Base-by-base conservation (phyloP, 345 rosid species). In the Balakata baccata region DNA sequence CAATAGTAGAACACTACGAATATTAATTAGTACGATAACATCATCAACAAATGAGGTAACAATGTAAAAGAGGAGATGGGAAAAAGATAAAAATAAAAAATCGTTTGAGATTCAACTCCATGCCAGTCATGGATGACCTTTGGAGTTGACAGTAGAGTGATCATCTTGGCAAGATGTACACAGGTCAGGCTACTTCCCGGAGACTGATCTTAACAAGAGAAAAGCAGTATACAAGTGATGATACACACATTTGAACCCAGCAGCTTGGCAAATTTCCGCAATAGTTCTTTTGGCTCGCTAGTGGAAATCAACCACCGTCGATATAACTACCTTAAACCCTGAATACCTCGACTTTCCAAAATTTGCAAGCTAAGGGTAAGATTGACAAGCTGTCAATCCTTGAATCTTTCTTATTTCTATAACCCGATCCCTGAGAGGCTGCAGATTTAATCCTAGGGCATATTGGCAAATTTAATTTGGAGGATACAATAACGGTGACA, bases 271-370 rank as follows among this genome's bases (percentile, higher is more conserved):
- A n/a, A 37, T 66, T 58, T n/a, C 66, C 71, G 53, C 25, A 58
- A 71, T 45, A 11, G 17, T 68, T 61, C 47, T 78, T 73, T 73
- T 38, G 76, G 74, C 17, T 10, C 63, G 56, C 39, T 70, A 69
- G 34, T 23, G 71, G 16, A 34, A 41, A 37, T 59, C 18, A 47
- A 75, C 46, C 51, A 46, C 37, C 58, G 39, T 12, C 45, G 10
- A 39, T 39, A 39, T 29, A 54, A 60, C 43, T 50, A n/a, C 68
- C 39, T 20, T n/a, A 1, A 49, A n/a, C 41, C 13, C 14, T 41
- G 49, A 71, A 63, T 47, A 22, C 47, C 37, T 39, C 47, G 41
- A 29, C 49, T 11, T 50, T 29, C 50, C 65, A 68, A 67, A 63
- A 6, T 62, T 74, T 61, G 64, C 74, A 23, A 73, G 22, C 57